phyloP scores from a whole-genome alignment of 805 yeast genomes.

The Saccharomycopsis oosterbeekiorum region DNA sequence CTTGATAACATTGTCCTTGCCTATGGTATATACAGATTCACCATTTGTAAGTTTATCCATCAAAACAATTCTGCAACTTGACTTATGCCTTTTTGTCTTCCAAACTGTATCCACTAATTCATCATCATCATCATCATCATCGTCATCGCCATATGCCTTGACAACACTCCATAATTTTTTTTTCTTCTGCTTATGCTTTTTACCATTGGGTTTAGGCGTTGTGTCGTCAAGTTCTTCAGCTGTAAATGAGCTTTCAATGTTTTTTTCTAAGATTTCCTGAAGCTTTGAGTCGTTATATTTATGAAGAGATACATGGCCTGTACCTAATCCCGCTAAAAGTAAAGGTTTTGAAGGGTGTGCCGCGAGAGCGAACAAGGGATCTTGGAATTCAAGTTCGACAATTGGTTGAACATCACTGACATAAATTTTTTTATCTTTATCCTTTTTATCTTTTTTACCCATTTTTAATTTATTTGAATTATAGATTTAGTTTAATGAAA shows the following conservation, averaged over 20 bases:
- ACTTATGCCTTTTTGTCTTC: slow-evolving; percentile 88
- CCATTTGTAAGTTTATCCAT: slow-evolving; percentile 54
- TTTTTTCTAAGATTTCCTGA: slow-evolving; percentile 25
- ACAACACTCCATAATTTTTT: slow-evolving; percentile 36
- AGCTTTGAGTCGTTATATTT: slow-evolving; percentile 44
- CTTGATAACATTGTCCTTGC: slow-evolving; percentile 73
- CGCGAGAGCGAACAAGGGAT: slow-evolving; percentile 66
- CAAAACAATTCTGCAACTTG: slow-evolving; percentile 66
- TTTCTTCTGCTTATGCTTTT: slow-evolving; percentile 24
- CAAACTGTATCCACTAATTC: slow-evolving; percentile 38
- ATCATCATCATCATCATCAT: slow-evolving; percentile 23
- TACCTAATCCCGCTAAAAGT: slow-evolving; percentile 64
- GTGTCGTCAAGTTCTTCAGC: slow-evolving; percentile 20
- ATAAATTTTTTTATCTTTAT: slow-evolving; percentile 3
- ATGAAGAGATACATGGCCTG: slow-evolving; percentile 63
- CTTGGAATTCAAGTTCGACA: slow-evolving; percentile 24
- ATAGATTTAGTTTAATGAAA: not conserved
- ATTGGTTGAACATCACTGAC: slow-evolving; percentile 12
- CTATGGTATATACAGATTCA: slow-evolving; percentile 55
- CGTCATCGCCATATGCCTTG: slow-evolving; percentile 5
- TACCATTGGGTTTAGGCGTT: slow-evolving; percentile 21
- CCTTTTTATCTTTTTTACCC: slow-evolving; percentile 15
- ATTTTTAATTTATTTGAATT: not conserved
- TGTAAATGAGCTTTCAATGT: slow-evolving; percentile 22
- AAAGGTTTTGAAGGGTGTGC: slow-evolving; percentile 69